Conservation (phyloP, 1,139 yeast genomes). For the Candida sojae region DNA sequence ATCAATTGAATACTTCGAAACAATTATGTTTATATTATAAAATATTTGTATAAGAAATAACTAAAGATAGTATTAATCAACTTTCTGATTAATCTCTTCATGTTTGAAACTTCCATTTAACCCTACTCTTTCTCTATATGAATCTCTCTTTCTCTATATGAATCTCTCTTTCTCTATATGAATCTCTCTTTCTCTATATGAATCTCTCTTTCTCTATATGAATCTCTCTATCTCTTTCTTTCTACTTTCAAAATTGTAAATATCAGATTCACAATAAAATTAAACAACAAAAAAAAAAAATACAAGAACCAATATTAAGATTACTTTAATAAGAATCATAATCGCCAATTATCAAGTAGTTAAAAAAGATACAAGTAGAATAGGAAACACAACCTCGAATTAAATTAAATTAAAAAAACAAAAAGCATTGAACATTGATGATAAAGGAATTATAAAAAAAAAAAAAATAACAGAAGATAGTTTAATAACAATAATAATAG, state of each 20-base stretch:
- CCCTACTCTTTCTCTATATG: not conserved
- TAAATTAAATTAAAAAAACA: not conserved
- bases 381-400: conserved; percentile 1
- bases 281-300: not conserved
- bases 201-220: not conserved
- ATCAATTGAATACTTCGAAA: too few relatives aligned
- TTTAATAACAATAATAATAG: not conserved
- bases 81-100: not conserved
- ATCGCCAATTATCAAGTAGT: not conserved
- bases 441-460: not conserved
- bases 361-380: not conserved
- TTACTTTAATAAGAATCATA: too few relatives aligned
- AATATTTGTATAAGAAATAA: too few relatives aligned
- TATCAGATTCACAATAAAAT: too few relatives aligned
- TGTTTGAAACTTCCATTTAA: not conserved
- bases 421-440: conserved; percentile 1
- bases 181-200: not conserved
- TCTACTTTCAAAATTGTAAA: not conserved
- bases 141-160: not conserved
- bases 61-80: too few relatives aligned
- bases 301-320: not conserved
- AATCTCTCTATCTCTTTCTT: not conserved
- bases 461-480: not conserved
- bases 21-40: too few relatives aligned
- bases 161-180: not conserved